Percentiles rank a stretch among this genome's conserved stretches.
phyloP scores from a whole-genome alignment of 495 filamentous ascomycete genomes.

The Tuber microsphaerosporum region DNA sequence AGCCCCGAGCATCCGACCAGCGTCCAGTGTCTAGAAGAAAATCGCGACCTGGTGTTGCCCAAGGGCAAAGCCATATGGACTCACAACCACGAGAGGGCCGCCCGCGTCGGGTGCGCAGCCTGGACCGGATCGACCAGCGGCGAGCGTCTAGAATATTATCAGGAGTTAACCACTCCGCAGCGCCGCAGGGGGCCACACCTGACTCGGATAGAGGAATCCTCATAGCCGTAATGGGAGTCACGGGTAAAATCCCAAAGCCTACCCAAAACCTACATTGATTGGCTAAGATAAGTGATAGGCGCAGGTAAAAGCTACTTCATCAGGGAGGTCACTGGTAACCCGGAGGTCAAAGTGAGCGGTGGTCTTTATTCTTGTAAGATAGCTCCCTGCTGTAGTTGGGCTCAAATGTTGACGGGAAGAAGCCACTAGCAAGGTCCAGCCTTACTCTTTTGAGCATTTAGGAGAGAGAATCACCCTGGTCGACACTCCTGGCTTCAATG shows the following conservation, averaged over 20 bases:
- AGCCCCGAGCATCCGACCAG: too few relatives aligned
- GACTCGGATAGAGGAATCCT: not conserved
- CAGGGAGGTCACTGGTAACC: constrained; percentile 27
- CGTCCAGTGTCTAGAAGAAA: too few relatives aligned
- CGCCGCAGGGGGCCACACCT: too few relatives aligned
- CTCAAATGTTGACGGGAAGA: not conserved
- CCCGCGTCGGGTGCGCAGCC: too few relatives aligned
- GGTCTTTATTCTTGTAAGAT: constrained; percentile 29
- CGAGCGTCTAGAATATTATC: too few relatives aligned
- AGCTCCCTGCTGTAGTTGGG: not conserved
- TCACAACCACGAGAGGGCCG: too few relatives aligned
- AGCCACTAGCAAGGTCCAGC: constrained; percentile 28
- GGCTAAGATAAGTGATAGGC: constrained; percentile 18
- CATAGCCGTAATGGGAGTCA: constrained; percentile 47
- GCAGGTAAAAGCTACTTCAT: constrained; percentile 47
- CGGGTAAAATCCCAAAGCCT: constrained; percentile 9
- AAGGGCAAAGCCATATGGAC: too few relatives aligned
- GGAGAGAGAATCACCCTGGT: constrained; percentile 42
- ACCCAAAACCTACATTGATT: not conserved
- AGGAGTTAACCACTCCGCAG: too few relatives aligned
- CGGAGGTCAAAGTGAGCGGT: constrained; percentile 26
- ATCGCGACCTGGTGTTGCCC: too few relatives aligned
- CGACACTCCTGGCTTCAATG: constrained; percentile 52
- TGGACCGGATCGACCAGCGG: too few relatives aligned
- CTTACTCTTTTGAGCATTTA: constrained; percentile 16